A percentile compares a stretch with the other conserved stretches of the same genome.
Evolutionary conservation across 345 rosid species (phyloP).

Genomic region (Schrenkiella parvula): DNA sequence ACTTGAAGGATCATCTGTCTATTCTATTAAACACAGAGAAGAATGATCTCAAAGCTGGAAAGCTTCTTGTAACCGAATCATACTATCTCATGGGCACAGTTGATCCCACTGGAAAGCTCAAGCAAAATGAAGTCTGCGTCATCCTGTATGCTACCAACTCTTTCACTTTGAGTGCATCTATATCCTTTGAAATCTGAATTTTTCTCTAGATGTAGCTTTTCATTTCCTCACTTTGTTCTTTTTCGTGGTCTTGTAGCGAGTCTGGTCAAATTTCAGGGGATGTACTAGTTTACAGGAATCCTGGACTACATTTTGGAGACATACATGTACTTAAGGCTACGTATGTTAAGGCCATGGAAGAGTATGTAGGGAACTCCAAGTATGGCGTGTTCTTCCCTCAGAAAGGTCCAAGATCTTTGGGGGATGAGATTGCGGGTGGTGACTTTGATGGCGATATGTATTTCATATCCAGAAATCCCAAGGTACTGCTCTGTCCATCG

Average conservation of each 20-base stretch:
- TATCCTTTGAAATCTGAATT: background rate
- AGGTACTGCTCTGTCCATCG: conserved; percentile 38
- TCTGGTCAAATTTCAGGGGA: conserved; percentile 68
- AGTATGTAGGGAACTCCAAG: conserved; percentile 58
- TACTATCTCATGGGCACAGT: conserved; percentile 82
- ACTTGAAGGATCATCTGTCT: conserved; percentile 42
- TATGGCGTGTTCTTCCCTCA: conserved; percentile 68
- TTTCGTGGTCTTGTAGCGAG: conserved; percentile 39
- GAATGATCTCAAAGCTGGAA: conserved; percentile 53
- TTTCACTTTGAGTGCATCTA: background rate
- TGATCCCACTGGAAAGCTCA: conserved; percentile 66
- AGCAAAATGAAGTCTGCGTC: conserved; percentile 69
- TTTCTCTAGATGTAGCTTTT: background rate
- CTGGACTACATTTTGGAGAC: conserved; percentile 86
- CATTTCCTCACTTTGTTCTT: background rate
- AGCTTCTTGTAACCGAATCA: conserved; percentile 55
- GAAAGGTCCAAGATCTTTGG: conserved; percentile 65
- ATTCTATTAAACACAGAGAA: conserved; percentile 40
- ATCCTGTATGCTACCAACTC: conserved; percentile 51
- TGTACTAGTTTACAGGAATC: conserved; percentile 72
- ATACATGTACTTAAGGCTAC: conserved; percentile 58
- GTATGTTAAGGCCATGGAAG: conserved; percentile 46
- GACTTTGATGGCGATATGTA: conserved; percentile 82
- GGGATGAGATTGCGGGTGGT: conserved; percentile 77
- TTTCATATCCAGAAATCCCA: conserved; percentile 55